Evolutionary conservation across 108 stramenopile genomes (phyloP).

Genomic region (Conticribra weissflogii): DNA sequence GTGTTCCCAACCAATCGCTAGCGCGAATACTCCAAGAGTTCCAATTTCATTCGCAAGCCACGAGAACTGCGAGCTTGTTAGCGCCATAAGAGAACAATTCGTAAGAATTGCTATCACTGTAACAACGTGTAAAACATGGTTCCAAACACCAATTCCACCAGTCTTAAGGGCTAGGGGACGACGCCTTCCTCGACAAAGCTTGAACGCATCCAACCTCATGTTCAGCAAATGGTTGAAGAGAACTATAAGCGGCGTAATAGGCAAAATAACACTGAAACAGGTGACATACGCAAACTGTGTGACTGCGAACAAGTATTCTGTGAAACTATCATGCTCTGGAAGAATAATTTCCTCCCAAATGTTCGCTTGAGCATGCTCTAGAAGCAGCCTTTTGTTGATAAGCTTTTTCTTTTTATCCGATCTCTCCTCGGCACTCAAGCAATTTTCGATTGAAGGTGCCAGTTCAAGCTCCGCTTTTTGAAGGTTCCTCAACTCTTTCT

Average conservation of each 20-base stretch:
- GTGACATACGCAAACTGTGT: constrained; percentile 95
- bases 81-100: constrained; percentile 94
- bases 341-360: constrained; percentile 86
- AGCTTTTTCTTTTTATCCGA: constrained; percentile 50
- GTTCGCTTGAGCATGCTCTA: constrained; percentile 86
- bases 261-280: constrained; percentile 95
- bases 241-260: constrained; percentile 92
- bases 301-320: constrained; percentile 91
- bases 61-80: constrained; percentile 74
- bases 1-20: constrained; percentile 90
- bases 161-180: constrained; percentile 91
- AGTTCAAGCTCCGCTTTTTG: constrained; percentile 66
- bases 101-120: constrained; percentile 94
- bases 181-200: constrained; percentile 90
- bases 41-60: constrained; percentile 59
- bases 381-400: constrained; percentile 76
- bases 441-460: constrained; percentile 22
- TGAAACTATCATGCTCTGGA: constrained; percentile 89
- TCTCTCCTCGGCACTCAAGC: constrained; percentile 36
- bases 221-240: constrained; percentile 93
- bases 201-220: constrained; percentile 96
- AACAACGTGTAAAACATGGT: constrained; percentile 94
- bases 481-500: constrained; percentile 58
- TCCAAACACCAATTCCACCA: constrained; percentile 97
- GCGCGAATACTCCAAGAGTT: constrained; percentile 61